phyloP scores from a whole-genome alignment of 768 basidiomycete genomes.

The Tubosaeta sp. region DNA sequence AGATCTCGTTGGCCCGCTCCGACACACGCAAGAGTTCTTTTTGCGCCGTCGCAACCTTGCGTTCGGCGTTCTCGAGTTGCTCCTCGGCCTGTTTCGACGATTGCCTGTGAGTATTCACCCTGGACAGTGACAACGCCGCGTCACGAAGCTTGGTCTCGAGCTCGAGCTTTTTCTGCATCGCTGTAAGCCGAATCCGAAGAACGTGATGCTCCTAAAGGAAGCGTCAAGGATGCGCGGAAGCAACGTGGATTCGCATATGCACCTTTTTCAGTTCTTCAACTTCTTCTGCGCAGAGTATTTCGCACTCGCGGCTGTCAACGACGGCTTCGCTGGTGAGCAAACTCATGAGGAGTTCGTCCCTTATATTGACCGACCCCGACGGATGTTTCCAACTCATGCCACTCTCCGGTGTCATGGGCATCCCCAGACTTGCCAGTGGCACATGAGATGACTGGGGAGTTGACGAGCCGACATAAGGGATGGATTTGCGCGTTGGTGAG shows the following conservation, averaged over 20 bases:
- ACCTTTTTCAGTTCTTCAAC: slow-evolving; percentile 71
- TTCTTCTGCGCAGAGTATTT: slow-evolving; percentile 70
- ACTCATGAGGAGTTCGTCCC: slow-evolving; percentile 85
- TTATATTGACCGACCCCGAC: slow-evolving; percentile 48
- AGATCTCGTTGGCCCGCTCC: slow-evolving; percentile 58
- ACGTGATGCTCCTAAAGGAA: slow-evolving; percentile 64
- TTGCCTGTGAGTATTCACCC: slow-evolving; percentile 57
- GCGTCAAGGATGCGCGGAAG: slow-evolving; percentile 10
- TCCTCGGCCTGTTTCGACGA: slow-evolving; percentile 62
- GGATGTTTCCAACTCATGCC: slow-evolving; percentile 38
- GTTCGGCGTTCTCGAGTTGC: slow-evolving; percentile 69
- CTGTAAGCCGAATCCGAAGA: slow-evolving; percentile 59
- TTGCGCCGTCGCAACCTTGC: slow-evolving; percentile 66
- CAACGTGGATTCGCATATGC: slow-evolving; percentile 18
- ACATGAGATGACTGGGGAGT: slow-evolving; percentile 39
- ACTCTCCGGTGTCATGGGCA: slow-evolving; percentile 36
- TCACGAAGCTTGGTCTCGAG: slow-evolving; percentile 88
- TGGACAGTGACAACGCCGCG: slow-evolving; percentile 71
- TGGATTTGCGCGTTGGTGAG: slow-evolving; percentile 17
- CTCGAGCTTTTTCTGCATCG: slow-evolving; percentile 67
- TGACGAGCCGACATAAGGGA: slow-evolving; percentile 28
- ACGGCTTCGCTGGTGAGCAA: slow-evolving; percentile 91
- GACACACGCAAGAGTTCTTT: slow-evolving; percentile 67
- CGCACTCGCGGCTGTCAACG: slow-evolving; percentile 82
- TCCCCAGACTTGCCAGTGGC: slow-evolving; percentile 28